phyloP scores from a whole-genome alignment of 768 basidiomycete species.

The Suillus plorans region DNA sequence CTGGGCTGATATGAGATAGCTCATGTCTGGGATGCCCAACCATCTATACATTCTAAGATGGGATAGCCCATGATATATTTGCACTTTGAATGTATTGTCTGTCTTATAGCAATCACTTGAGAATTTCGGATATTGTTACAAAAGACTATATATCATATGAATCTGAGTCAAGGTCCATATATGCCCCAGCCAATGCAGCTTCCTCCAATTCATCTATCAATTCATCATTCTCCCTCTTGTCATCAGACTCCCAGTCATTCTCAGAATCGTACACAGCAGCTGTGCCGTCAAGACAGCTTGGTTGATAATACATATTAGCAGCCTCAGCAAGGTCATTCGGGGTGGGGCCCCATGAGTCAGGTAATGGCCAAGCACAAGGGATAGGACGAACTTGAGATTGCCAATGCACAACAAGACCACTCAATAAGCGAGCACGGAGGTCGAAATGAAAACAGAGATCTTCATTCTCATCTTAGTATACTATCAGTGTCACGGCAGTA shows the following conservation, averaged over 20 bases:
- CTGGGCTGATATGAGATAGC: not conserved
- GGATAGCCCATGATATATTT: not conserved
- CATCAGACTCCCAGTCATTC: not conserved
- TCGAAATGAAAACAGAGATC: not conserved
- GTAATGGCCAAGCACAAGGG: not conserved
- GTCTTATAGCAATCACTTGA: not conserved
- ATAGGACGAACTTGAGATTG: not conserved
- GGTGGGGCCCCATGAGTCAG: not conserved
- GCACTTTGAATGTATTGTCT: not conserved
- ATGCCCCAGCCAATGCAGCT: not conserved
- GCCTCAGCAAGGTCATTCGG: not conserved
- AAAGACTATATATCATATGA: not conserved
- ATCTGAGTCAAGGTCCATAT: not conserved
- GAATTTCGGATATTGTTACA: not conserved
- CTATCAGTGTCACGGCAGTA: not conserved
- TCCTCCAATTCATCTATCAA: not conserved
- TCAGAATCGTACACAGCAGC: not conserved
- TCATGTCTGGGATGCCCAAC: not conserved
- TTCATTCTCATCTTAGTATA: not conserved
- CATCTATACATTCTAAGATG: not conserved
- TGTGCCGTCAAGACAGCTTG: not conserved
- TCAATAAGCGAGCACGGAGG: not conserved
- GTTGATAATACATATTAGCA: not conserved
- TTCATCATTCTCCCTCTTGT: not conserved
- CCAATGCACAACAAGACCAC: slow-evolving; percentile 1